Conservation (phyloP, 2,329 filamentous ascomycete genomes). For the Fonsecaea pugnacius region DNA sequence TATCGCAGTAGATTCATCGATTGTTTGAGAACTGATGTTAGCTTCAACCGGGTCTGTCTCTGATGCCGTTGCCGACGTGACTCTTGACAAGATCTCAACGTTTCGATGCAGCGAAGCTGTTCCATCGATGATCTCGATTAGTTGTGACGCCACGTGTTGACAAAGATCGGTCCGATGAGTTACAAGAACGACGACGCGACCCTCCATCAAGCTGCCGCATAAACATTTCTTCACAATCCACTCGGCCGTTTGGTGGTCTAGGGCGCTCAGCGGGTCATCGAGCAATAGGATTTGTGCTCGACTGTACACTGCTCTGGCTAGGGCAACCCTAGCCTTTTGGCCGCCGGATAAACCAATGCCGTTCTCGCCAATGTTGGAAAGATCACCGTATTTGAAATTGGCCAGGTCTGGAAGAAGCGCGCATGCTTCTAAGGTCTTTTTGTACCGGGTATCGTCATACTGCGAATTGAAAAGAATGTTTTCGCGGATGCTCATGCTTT, state of each 20-base stretch:
- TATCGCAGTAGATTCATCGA: conserved; percentile 54
- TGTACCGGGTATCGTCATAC: conserved; percentile 71
- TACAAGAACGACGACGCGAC: conserved; percentile 62
- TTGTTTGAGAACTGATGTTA: conserved; percentile 32
- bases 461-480: conserved; percentile 68
- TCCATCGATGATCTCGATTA: conserved; percentile 71
- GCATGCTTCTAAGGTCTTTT: conserved; percentile 69
- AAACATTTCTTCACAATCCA: conserved; percentile 63
- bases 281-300: conserved; percentile 59
- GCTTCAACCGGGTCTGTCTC: conserved; percentile 42
- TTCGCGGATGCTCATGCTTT: conserved; percentile 71
- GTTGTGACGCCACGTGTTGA: conserved; percentile 71
- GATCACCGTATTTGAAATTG: conserved; percentile 66
- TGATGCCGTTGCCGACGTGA: conserved; percentile 45
- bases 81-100: conserved; percentile 47
- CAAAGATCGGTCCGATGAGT: conserved; percentile 74
- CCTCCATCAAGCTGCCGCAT: conserved; percentile 58
- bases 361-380: conserved; percentile 65
- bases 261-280: conserved; percentile 64
- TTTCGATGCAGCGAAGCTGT: conserved; percentile 53
- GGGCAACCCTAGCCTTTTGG: conserved; percentile 63
- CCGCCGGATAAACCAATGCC: conserved; percentile 65
- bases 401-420: conserved; percentile 65
- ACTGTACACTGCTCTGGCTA: conserved; percentile 66
- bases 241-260: conserved; percentile 69